These are phyloP conservation scores for Yamadazyma olivae DNA, from an alignment of 805 yeast species.

Conservation along the genomic window DNA sequence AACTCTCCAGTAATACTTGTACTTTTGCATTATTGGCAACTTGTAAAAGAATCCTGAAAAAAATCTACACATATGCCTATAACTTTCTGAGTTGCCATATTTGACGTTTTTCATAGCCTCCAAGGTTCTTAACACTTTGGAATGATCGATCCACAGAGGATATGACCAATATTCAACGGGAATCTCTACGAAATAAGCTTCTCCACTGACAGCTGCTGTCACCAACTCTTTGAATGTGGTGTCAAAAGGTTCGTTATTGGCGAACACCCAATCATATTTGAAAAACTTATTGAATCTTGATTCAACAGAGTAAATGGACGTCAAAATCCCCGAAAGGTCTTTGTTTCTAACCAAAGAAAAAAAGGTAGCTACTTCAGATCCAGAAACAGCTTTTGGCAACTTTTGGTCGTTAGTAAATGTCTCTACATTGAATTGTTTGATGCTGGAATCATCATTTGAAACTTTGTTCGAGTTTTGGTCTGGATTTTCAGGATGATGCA, in stretches of 20 bases:
- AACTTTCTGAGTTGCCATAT: slow-evolving; percentile 59
- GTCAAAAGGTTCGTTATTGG: slow-evolving; percentile 68
- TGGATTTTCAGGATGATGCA: too few species aligned
- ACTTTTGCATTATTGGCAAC: slow-evolving; percentile 58
- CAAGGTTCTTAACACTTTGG: slow-evolving; percentile 29
- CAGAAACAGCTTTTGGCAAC: too few species aligned
- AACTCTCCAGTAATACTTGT: slow-evolving; percentile 74
- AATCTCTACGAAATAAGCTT: slow-evolving; percentile 38
- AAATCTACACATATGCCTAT: slow-evolving; percentile 84
- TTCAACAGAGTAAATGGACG: slow-evolving; percentile 62
- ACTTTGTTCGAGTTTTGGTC: too few species aligned
- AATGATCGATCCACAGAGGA: slow-evolving; percentile 52
- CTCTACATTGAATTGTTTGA: too few species aligned
- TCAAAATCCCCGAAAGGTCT: slow-evolving; percentile 48
- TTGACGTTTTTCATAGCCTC: slow-evolving; percentile 50
- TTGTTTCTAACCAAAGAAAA: slow-evolving; percentile 70
- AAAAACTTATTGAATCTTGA: slow-evolving; percentile 63
- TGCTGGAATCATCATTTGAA: too few species aligned
- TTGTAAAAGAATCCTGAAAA: slow-evolving; percentile 64
- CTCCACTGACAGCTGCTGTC: slow-evolving; percentile 25
- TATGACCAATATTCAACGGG: slow-evolving; percentile 51
- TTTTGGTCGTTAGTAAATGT: too few species aligned
- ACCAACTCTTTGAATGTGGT: slow-evolving; percentile 52
- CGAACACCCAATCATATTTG: slow-evolving; percentile 75
- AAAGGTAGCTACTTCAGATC: slow-evolving; percentile 33